These are phyloP conservation scores for Melaleuca alternifolia DNA, from an alignment of 345 rosid species.

Conservation along the genomic window DNA sequence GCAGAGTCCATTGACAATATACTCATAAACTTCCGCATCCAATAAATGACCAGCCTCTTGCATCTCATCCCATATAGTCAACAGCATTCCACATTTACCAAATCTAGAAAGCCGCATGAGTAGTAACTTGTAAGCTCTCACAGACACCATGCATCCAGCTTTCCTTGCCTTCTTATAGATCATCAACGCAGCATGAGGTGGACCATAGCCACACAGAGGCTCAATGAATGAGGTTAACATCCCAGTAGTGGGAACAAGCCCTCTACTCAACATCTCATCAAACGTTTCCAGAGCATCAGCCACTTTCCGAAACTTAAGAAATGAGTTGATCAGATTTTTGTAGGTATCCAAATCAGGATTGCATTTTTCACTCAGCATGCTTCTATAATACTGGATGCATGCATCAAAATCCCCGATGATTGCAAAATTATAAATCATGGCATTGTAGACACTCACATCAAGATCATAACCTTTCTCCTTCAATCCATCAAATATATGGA, in stretches of 20 bases:
- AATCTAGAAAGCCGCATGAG: constrained; percentile 73
- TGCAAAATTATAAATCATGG: constrained; percentile 65
- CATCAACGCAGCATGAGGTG: constrained; percentile 80
- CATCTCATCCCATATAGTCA: constrained; percentile 82
- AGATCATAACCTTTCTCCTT: constrained; percentile 35
- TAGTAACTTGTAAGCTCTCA: constrained; percentile 62
- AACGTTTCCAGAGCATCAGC: constrained; percentile 86
- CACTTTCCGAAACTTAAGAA: constrained; percentile 60
- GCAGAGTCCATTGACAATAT: constrained; percentile 74
- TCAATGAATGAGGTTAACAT: constrained; percentile 48
- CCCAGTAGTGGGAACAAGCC: constrained; percentile 56
- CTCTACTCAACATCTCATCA: constrained; percentile 63
- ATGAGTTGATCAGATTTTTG: constrained; percentile 42
- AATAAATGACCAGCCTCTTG: constrained; percentile 59
- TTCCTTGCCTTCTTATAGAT: constrained; percentile 67
- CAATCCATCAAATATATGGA: constrained; percentile 44
- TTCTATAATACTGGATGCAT: constrained; percentile 38
- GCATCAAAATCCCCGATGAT: constrained; percentile 42
- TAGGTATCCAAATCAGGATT: constrained; percentile 57
- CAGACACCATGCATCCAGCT: constrained; percentile 58
- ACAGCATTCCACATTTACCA: constrained; percentile 87
- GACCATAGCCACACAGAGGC: constrained; percentile 74
- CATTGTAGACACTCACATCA: constrained; percentile 50
- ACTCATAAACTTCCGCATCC: constrained; percentile 70
- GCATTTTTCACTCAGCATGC: constrained; percentile 37